Conservation (phyloP, 768 basidiomycete species). For the Suillus alpinus region DNA sequence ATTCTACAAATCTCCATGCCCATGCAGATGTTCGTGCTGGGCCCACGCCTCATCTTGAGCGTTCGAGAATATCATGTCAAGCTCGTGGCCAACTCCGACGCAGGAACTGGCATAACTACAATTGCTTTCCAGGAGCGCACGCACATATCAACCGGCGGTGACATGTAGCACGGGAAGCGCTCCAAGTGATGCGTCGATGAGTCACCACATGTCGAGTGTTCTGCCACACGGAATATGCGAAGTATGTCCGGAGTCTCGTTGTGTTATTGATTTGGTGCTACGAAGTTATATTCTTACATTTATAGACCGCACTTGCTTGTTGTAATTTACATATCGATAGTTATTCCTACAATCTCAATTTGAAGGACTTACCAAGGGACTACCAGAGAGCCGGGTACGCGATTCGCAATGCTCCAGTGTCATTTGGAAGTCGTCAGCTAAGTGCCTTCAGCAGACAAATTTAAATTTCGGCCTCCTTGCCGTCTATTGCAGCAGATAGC, state of each 20-base stretch:
- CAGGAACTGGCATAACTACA: background rate
- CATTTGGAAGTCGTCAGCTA: no score
- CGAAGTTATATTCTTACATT: background rate
- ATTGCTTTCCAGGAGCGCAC: background rate
- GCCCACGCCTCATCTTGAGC: background rate
- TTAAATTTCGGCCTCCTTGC: no score
- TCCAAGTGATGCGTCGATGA: no score
- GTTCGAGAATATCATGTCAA: background rate
- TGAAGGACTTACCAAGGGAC: no score
- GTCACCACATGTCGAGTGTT: background rate
- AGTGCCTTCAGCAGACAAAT: no score
- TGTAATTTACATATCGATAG: no score
- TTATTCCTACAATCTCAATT: no score
- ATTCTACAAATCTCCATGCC: background rate
- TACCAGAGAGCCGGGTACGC: no score
- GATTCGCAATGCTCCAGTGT: no score
- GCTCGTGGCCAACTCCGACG: background rate
- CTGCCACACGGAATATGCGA: background rate
- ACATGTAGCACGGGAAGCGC: background rate
- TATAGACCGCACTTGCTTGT: background rate
- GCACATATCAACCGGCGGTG: background rate
- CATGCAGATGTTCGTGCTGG: background rate
- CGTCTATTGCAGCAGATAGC: no score
- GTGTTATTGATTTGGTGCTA: background rate
- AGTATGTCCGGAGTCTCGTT: background rate